These are phyloP conservation scores for Microdochium trichocladiopsis DNA, from an alignment of 2,329 filamentous ascomycete species.

Conservation along the genomic window DNA sequence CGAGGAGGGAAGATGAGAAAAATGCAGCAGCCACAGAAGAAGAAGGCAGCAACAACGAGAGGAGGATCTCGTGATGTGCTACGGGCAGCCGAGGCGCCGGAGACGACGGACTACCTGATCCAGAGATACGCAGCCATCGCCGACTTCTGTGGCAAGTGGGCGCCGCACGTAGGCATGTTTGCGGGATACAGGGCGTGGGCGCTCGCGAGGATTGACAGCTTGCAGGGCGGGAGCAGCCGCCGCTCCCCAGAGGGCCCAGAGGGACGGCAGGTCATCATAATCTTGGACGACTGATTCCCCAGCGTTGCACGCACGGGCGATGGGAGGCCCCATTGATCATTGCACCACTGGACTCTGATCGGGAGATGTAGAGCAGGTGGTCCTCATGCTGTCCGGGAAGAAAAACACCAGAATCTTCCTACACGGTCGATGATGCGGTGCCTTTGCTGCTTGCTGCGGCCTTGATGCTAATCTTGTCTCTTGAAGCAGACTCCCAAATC, in stretches of 20 bases:
- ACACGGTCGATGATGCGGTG: no score
- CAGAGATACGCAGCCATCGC: slow-evolving; percentile 31
- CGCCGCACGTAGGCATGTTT: slow-evolving; percentile 32
- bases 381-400: no score
- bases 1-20: no score
- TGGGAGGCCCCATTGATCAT: not conserved
- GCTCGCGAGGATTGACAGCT: slow-evolving; percentile 14
- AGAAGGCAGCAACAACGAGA: not conserved
- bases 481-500: no score
- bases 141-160: slow-evolving; percentile 32
- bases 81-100: not conserved
- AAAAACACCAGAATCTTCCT: no score
- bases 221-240: not conserved
- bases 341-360: not conserved
- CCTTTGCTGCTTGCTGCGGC: no score
- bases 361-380: not conserved
- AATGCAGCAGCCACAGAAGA: no score
- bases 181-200: slow-evolving; percentile 38
- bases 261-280: no score
- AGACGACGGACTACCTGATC: slow-evolving; percentile 13
- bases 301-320: no score
- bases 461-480: no score
- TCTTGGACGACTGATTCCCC: no score
- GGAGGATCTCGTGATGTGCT: not conserved
- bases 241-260: not conserved